Evolutionary conservation across 495 filamentous ascomycete genomes (phyloP), one percentile per base, ranked within the genome.

Genomic region (Oidiodendron maius): DNA sequence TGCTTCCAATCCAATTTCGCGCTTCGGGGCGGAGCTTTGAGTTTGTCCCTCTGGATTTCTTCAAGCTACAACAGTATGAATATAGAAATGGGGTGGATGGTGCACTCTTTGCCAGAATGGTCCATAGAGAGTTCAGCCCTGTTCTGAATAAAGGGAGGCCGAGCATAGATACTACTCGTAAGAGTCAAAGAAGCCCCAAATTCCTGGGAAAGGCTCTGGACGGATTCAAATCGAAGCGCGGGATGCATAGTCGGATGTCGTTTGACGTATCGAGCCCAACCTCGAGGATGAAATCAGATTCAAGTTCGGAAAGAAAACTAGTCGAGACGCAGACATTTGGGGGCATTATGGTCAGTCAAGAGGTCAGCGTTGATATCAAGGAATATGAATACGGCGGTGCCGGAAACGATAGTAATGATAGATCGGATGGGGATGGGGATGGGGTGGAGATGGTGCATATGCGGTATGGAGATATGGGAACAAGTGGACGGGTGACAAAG

Each of bases 21-120:
- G 48, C 64, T 22, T 56, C 44, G 12, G 56, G 64, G 1, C 53
- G 66, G 1, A 60, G 63, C 0, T 64, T 65, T 47, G 61, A 67
- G 34, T 76, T 74, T 35, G 52, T 66, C 13, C 73, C 73, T 4
- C 52, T 78, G 18, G 66, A 58, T 26, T 74, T 76, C 54, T 76
- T 76, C 55, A 74, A 72, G 47, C 60, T 66, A n/a, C 66, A 71
- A 15, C 74, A 77, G 57, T 58, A 70, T 39, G 61, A 67, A 4
- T 64, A 74, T 52, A 57, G 56, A 20, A 65, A 70, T 52, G 67
- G 64, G 22, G 62, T 67, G 2, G 64, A 74, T 41, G 61, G 68
- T 26, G 59, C 61, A 6, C 62, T 57, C 11, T 75, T 78, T 48
- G 61, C 68, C 4, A 62, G 69, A 13, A 61, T 64, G n/a, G 64